Evolutionary conservation across 345 rosid genomes (phyloP), one percentile per base, ranked within the genome.

Genomic region (Eucalyptus globulus): DNA sequence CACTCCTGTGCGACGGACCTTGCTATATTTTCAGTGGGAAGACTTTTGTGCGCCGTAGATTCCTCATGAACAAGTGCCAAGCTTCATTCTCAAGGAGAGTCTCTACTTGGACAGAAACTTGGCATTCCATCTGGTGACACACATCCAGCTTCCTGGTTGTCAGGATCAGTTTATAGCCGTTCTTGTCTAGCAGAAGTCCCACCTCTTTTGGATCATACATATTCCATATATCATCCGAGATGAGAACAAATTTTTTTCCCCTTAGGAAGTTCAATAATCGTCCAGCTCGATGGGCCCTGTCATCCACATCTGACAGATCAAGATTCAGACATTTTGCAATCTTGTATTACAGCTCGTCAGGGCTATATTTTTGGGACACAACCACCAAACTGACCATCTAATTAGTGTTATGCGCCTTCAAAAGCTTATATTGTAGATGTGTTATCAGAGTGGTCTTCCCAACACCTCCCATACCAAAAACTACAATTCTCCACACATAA

Each of bases 171-270:
- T 90, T 91, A 27, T 88, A 91, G 5, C 87, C 65, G 22, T 87
- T 89, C 14, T 31, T 6, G 0, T 90, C 88, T 44, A 86, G 50
- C 29, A 60, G 81, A 31, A 22, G 16, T 47, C 87, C 92, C 5
- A 91, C 62, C 4, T 49, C 76, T 3, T 90, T 72, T 13, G 87
- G 88, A 3, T 53, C 26, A 45, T 29, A 26, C 2, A 1, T 9
- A 4, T 88, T 26, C 93, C 87, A 86, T 26, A 88, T 27, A 21
- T 92, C 91, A 56, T 92, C 92, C 8, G 90, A 45, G 81, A 92
- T 89, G 15, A 92, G 14, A 3, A 89, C 86, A 86, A 4, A 80
- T 17, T 50, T 87, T 27, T 22, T 34, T 22, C 50, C 53, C 54
- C 24, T 58, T 4, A 26, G 29, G 31, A 40, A 22, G 26, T 29